A percentile compares a stretch with the other conserved stretches of the same genome.
phyloP scores from a whole-genome alignment of 139 green algal genomes.

The Deuterostichococcus epilithicus region DNA sequence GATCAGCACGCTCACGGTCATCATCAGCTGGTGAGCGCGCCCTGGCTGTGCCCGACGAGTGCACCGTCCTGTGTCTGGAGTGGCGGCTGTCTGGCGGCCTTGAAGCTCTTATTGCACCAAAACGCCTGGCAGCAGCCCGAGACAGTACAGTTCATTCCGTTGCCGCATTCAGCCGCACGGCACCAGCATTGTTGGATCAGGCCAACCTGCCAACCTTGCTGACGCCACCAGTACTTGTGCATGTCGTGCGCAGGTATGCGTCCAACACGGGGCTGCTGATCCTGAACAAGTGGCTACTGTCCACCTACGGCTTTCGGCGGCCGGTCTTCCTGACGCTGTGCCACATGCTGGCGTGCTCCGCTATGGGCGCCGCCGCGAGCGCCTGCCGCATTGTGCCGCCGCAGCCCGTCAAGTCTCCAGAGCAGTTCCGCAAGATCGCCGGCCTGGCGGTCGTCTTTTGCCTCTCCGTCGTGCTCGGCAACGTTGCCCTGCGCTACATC shows the following conservation, averaged over 20 bases:
- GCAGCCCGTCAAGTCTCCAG: slow-evolving; percentile 56
- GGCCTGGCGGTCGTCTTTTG: slow-evolving; percentile 83
- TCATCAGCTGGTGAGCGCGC: not conserved
- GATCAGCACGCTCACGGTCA: not conserved
- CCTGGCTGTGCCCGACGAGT: too few relatives aligned
- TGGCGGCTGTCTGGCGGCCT: not conserved
- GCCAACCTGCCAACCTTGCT: not conserved
- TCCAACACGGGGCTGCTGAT: slow-evolving; percentile 92
- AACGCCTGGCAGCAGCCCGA: not conserved
- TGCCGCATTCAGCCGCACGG: not conserved
- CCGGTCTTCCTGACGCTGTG: slow-evolving; percentile 90
- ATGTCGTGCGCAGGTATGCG: slow-evolving; percentile 63
- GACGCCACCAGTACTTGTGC: not conserved
- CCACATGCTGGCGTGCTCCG: slow-evolving; percentile 86
- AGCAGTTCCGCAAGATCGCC: slow-evolving; percentile 74
- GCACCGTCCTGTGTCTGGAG: not conserved
- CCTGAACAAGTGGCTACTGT: slow-evolving; percentile 93
- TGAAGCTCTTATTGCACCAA: not conserved
- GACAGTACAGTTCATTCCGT: not conserved
- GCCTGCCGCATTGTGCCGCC: slow-evolving; percentile 43
- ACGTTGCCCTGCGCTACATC: slow-evolving; percentile 80
- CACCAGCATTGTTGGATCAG: not conserved
- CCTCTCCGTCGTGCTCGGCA: slow-evolving; percentile 85
- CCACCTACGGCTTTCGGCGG: slow-evolving; percentile 67
- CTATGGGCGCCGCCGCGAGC: slow-evolving; percentile 49